These are phyloP conservation scores for Botrytis elliptica DNA, from an alignment of 2,329 filamentous ascomycete genomes.

Conservation along the genomic window DNA sequence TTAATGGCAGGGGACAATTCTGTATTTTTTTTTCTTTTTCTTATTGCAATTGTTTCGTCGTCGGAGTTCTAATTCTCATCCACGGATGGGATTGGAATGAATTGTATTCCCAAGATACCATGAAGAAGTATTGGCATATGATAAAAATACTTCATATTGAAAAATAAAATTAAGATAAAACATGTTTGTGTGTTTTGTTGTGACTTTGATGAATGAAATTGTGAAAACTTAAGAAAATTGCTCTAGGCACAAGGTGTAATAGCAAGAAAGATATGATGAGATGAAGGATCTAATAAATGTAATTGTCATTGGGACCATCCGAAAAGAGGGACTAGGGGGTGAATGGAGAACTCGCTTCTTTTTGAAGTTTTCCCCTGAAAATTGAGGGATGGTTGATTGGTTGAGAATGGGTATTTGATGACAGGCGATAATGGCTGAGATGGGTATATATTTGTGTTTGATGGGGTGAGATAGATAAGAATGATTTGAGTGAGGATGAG, in stretches of 20 bases:
- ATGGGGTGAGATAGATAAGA: too few relatives aligned
- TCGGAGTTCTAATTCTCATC: slow-evolving; percentile 8
- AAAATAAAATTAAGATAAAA: slow-evolving; percentile 3
- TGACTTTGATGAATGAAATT: neutral
- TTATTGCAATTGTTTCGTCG: slow-evolving; percentile 9
- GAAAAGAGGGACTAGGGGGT: neutral
- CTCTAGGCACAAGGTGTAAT: neutral
- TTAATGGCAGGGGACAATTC: slow-evolving; percentile 21
- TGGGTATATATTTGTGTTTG: too few relatives aligned
- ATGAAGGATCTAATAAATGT: neutral
- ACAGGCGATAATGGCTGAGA: neutral
- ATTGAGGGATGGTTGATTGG: neutral
- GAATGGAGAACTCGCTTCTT: neutral
- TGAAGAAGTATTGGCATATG: slow-evolving; percentile 17
- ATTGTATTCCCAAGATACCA: slow-evolving; percentile 21
- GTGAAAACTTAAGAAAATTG: neutral
- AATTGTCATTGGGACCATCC: neutral
- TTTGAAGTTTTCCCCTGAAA: neutral
- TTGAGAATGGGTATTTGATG: neutral
- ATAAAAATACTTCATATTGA: slow-evolving; percentile 15
- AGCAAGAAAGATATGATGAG: neutral
- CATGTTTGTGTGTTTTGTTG: neutral
- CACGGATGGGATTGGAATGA: neutral
- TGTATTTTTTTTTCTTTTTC: slow-evolving; percentile 5
- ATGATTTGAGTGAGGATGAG: too few relatives aligned